Conservation (phyloP, 1,139 yeast genomes). For the Candida sp. region DNA sequence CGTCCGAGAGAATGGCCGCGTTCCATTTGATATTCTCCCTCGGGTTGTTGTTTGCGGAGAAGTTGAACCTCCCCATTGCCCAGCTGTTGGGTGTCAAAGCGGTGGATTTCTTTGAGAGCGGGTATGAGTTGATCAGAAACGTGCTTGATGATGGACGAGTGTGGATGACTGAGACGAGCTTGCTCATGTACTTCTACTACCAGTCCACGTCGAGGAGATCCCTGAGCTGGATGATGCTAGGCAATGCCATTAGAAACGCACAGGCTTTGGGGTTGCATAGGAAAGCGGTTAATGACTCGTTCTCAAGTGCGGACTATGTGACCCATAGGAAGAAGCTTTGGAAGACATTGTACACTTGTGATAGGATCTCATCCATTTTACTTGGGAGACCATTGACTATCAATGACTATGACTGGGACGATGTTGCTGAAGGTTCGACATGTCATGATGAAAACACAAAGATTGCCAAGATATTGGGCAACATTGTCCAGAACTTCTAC, state of each 20-base stretch:
- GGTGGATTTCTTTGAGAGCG: slow-evolving; percentile 15
- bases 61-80: slow-evolving; percentile 10
- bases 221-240: slow-evolving; percentile 37
- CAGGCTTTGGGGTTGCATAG: slow-evolving; percentile 18
- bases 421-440: slow-evolving; percentile 14
- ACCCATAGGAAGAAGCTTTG: slow-evolving; percentile 36
- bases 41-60: slow-evolving; percentile 16
- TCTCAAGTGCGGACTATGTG: slow-evolving; percentile 11
- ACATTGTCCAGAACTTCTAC: slow-evolving; percentile 26
- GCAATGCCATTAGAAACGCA: slow-evolving; percentile 17
- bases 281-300: slow-evolving; percentile 16
- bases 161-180: slow-evolving; percentile 45
- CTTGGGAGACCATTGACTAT: slow-evolving; percentile 47
- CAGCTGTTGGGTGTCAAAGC: slow-evolving; percentile 8
- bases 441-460: slow-evolving; percentile 10
- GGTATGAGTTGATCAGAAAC: slow-evolving; percentile 13
- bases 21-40: slow-evolving; percentile 15
- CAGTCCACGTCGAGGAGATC: slow-evolving; percentile 39
- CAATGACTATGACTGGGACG: slow-evolving; percentile 47
- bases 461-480: slow-evolving; percentile 27
- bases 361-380: slow-evolving; percentile 39
- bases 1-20: slow-evolving; percentile 14
- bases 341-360: slow-evolving; percentile 43
- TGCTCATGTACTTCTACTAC: slow-evolving; percentile 37
- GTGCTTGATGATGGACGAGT: slow-evolving; percentile 21